Base-by-base conservation (phyloP, 1,284 basidiomycete species). In the Marasmius sp. region DNA sequence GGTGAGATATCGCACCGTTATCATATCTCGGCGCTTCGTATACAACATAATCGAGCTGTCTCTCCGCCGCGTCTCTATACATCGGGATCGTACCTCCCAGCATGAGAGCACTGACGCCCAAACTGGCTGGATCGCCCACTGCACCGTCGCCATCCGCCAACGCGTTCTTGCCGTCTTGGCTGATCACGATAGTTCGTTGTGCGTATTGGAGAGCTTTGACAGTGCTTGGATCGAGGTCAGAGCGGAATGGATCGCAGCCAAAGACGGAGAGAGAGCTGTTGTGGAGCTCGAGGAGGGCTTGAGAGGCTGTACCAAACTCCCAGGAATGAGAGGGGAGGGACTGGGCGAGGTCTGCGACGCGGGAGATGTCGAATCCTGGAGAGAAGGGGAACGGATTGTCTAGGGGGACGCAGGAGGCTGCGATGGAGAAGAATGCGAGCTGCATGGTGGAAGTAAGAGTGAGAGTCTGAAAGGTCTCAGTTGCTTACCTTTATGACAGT, bases 1-100 rank as follows among this genome's bases (percentile, higher is more conserved):
- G 77, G 62, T 85, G 83, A 1, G 82, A 84, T 38, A 86, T 85
- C 0, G 83, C 84, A 6, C 81, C 82, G 57, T 84, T 81, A 27
- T 64, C 70, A 51, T 73, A 80, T 22, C 80, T 74, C 0, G 83
- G 82, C 0, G 78, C 82, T 1, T 65, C 62, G n/a, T 71, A 70
- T 9, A 79, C 68, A 50, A 85, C 66, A 65, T 79, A 77, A 4
- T 70, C 62, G 9, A 75, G 62, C 39, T 74, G 70, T 14, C 70
- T 68, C 6, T 59, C 52, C 0, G 77, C 74, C 1, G 75, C 78
- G 2, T 57, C 57, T 0, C 69, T 69, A 59, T 68, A 79, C 11
- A 64, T 69, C 5, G 59, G 33, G 27, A 75, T 65, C 18, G 67
- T 68, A 62, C 75, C 75, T 9, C 78, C 77, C 39, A 80, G 66